phyloP scores from a whole-genome alignment of 768 basidiomycete genomes.

The Naganishia onofrii region DNA sequence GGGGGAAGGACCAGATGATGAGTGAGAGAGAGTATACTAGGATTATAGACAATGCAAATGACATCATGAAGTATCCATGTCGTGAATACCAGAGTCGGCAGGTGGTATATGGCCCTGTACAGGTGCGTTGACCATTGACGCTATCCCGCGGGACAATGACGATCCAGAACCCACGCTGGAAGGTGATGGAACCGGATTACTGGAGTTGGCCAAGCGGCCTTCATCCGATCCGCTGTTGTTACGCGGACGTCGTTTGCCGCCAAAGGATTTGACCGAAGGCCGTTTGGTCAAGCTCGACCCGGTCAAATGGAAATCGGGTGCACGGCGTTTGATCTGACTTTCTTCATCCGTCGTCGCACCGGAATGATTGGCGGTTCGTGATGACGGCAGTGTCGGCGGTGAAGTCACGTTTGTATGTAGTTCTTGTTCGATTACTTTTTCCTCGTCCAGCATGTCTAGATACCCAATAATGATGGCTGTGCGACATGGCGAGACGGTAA shows the following conservation, averaged over 20 bases:
- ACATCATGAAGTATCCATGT: constrained; percentile 17
- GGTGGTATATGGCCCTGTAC: background rate
- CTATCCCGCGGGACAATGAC: no score
- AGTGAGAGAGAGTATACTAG: background rate
- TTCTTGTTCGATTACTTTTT: constrained; percentile 30
- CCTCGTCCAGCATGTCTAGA: constrained; percentile 46
- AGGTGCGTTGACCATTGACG: background rate
- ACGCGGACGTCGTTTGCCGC: constrained; percentile 18
- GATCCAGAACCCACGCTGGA: background rate
- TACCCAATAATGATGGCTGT: constrained; percentile 46
- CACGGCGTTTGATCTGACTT: constrained; percentile 41
- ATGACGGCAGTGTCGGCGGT: background rate
- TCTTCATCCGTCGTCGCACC: constrained; percentile 42
- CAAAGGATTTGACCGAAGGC: constrained; percentile 35
- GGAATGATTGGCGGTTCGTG: background rate
- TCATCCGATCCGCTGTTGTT: constrained; percentile 20
- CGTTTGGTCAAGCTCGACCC: constrained; percentile 39
- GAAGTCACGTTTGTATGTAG: constrained; percentile 12
- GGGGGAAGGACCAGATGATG: background rate
- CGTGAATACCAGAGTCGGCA: background rate
- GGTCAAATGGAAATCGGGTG: constrained; percentile 41
- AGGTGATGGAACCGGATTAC: background rate
- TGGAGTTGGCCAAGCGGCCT: background rate
- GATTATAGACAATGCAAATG: background rate
- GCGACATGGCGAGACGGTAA: background rate